A percentile compares a stretch with the other conserved stretches of the same genome.
Evolutionary conservation across 345 rosid species (phyloP).

Genomic region (Ceriops zippeliana): DNA sequence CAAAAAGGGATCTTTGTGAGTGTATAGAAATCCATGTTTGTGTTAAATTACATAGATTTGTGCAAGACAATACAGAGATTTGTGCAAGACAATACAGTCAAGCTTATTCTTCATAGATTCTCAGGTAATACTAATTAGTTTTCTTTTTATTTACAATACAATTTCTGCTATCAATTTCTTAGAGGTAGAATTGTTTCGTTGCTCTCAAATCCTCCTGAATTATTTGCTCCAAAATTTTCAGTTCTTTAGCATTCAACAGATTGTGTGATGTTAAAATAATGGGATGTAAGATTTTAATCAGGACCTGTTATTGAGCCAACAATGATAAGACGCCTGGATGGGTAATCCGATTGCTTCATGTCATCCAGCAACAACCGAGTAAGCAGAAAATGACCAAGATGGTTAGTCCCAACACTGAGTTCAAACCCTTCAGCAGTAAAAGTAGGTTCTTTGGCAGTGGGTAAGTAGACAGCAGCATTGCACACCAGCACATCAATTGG

Average conservation of each 20-base stretch:
- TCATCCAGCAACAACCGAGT: conserved; percentile 75
- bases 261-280: no score
- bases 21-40: no score
- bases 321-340: conserved; percentile 80
- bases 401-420: conserved; percentile 92
- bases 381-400: conserved; percentile 89
- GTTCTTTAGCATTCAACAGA: no score
- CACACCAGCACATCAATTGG: conserved; percentile 87
- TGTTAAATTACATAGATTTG: no score
- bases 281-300: not conserved
- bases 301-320: conserved; percentile 95
- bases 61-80: not conserved
- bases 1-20: no score
- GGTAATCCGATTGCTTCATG: conserved; percentile 67
- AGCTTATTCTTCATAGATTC: not conserved
- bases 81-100: not conserved
- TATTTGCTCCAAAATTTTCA: not conserved
- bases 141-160: no score
- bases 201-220: not conserved
- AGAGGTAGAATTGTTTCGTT: not conserved
- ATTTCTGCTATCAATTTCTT: no score
- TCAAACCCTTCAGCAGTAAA: conserved; percentile 94
- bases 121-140: not conserved
- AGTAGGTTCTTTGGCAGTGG: conserved; percentile 85
- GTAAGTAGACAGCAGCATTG: conserved; percentile 87